Conservation (phyloP, 805 yeast species). For the Blastobotrys parvus region DNA sequence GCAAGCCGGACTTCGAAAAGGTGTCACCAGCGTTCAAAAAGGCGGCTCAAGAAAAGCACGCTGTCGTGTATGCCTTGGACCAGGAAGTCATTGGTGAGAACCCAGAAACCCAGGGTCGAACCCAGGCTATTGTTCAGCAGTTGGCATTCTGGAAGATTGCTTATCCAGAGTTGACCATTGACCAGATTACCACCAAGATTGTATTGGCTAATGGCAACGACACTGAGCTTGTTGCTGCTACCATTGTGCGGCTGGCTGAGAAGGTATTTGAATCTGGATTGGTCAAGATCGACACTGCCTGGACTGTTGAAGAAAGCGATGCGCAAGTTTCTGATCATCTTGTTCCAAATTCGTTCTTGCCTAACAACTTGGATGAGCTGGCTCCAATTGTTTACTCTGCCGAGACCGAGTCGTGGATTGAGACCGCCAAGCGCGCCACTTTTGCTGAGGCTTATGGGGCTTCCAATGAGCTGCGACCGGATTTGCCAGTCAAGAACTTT, state of each 20-base stretch:
- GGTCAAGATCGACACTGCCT: slow-evolving; percentile 29
- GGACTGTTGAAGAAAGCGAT: slow-evolving; percentile 22
- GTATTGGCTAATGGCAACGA: slow-evolving; percentile 75
- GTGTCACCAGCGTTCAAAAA: slow-evolving; percentile 49
- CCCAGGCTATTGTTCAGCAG: slow-evolving; percentile 66
- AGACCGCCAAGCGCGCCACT: slow-evolving; percentile 59
- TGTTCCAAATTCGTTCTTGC: slow-evolving; percentile 19
- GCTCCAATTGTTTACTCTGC: slow-evolving; percentile 23
- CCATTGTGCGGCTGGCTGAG: slow-evolving; percentile 33
- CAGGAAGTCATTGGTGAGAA: slow-evolving; percentile 53
- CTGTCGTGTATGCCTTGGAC: slow-evolving; percentile 53
- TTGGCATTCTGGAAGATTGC: slow-evolving; percentile 72
- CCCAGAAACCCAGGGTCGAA: slow-evolving; percentile 67
- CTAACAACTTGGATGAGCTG: slow-evolving; percentile 12
- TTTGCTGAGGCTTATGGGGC: slow-evolving; percentile 74
- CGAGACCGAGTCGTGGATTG: slow-evolving; percentile 39
- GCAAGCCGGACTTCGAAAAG: slow-evolving; percentile 35
- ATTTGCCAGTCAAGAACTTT: slow-evolving; percentile 74
- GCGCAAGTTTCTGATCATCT: slow-evolving; percentile 1
- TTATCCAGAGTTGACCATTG: slow-evolving; percentile 47
- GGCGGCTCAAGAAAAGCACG: slow-evolving; percentile 42
- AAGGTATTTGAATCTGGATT: slow-evolving; percentile 21
- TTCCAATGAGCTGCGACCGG: slow-evolving; percentile 68
- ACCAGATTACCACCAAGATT: slow-evolving; percentile 65
- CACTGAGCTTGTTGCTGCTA: slow-evolving; percentile 66